Evolutionary conservation across 2,329 filamentous ascomycete genomes (phyloP).

Genomic region (Pseudogymnoascus sp.): DNA sequence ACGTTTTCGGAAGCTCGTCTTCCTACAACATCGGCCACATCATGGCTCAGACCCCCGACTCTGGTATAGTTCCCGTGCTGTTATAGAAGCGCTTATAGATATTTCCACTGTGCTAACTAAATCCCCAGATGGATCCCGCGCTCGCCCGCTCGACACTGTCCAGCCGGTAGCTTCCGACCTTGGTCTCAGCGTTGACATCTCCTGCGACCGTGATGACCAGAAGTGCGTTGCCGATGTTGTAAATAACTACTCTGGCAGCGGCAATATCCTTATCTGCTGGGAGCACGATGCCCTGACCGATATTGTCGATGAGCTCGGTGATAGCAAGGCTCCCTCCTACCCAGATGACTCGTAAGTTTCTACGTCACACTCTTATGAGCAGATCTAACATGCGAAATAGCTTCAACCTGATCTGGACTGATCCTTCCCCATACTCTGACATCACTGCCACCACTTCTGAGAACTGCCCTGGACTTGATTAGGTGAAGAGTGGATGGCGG

Average conservation of each 20-base stretch:
- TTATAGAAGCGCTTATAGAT: neutral
- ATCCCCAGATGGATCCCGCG: conserved; percentile 39
- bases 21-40: conserved; percentile 50
- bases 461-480: conserved; percentile 46
- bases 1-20: conserved; percentile 45
- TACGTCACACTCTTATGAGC: conserved; percentile 5
- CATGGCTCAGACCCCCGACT: conserved; percentile 47
- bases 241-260: conserved; percentile 37
- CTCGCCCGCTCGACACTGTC: conserved; percentile 50
- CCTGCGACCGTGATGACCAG: conserved; percentile 47
- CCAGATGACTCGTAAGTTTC: conserved; percentile 36
- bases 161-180: conserved; percentile 47
- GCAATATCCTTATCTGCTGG: conserved; percentile 56
- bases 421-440: conserved; percentile 40
- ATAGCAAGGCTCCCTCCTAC: conserved; percentile 41
- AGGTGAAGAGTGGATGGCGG: neutral
- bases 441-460: conserved; percentile 42
- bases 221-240: conserved; percentile 46
- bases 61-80: conserved; percentile 26
- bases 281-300: conserved; percentile 46
- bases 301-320: conserved; percentile 45
- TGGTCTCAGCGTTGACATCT: conserved; percentile 45
- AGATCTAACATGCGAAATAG: conserved; percentile 18
- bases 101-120: neutral
- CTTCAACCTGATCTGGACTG: conserved; percentile 51